Percentiles rank a stretch among this genome's conserved stretches.
These are phyloP conservation scores for Dactylellina leptospora DNA, from an alignment of 2,329 filamentous ascomycete species.

Conservation along the genomic window DNA sequence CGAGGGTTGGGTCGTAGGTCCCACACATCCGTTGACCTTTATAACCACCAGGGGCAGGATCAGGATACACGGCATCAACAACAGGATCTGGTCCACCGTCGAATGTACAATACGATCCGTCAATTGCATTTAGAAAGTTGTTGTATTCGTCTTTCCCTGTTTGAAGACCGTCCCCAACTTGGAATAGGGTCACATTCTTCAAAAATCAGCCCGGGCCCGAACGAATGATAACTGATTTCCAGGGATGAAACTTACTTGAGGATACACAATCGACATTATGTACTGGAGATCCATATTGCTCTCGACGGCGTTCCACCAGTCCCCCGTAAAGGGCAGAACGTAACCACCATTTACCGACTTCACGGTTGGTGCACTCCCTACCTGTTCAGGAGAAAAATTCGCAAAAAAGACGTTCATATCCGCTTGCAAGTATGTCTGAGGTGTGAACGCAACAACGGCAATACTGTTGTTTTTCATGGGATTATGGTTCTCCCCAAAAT, in stretches of 20 bases:
- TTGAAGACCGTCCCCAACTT: constrained; percentile 62
- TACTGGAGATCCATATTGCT: constrained; percentile 70
- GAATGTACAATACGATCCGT: constrained; percentile 63
- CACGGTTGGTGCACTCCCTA: constrained; percentile 63
- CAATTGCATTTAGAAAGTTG: constrained; percentile 70
- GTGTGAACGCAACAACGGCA: constrained; percentile 66
- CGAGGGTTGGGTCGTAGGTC: constrained; percentile 30
- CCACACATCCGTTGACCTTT: constrained; percentile 62
- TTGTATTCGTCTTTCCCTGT: constrained; percentile 75
- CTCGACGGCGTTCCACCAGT: constrained; percentile 64
- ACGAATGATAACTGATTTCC: no score
- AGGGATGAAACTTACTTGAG: constrained; percentile 67
- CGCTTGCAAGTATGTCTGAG: constrained; percentile 65
- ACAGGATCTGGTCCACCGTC: constrained; percentile 61
- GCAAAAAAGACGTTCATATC: constrained; percentile 65
- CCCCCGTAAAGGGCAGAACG: constrained; percentile 45
- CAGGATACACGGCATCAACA: constrained; percentile 62
- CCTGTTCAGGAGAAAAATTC: constrained; percentile 62
- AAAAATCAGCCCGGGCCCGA: no score
- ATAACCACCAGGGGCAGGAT: constrained; percentile 69
- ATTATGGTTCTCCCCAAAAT: constrained; percentile 36
- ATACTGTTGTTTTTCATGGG: constrained; percentile 63
- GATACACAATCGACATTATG: constrained; percentile 66
- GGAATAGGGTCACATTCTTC: constrained; percentile 65
- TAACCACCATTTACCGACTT: constrained; percentile 64